Conservation (phyloP, 2,329 filamentous ascomycete genomes). For the Nannizziopsis barbatae region DNA sequence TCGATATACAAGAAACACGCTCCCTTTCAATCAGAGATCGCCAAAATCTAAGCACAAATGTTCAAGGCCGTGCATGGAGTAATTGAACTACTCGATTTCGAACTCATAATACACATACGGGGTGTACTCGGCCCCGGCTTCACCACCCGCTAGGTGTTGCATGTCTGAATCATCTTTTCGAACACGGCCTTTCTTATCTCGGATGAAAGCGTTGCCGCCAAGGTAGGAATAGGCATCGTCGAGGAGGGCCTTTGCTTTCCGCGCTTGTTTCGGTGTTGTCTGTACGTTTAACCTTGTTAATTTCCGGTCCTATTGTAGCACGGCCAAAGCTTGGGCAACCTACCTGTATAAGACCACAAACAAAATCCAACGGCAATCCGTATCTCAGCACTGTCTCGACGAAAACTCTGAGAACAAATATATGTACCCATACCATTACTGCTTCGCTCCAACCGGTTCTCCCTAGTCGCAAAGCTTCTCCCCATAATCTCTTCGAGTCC, state of each 20-base stretch:
- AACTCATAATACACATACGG: constrained; percentile 97
- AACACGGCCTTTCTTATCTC: constrained; percentile 86
- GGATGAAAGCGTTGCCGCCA: constrained; percentile 83
- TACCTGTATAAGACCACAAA: constrained; percentile 76
- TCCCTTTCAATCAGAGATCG: not conserved
- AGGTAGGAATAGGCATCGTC: constrained; percentile 83
- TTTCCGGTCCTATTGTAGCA: not conserved
- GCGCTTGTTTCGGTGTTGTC: constrained; percentile 70
- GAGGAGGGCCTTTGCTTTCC: constrained; percentile 67
- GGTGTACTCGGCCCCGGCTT: constrained; percentile 70
- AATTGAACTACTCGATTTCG: constrained; percentile 49
- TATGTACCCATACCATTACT: constrained; percentile 92
- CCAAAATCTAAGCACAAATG: not conserved
- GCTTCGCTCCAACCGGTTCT: constrained; percentile 92
- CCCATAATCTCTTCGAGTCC: constrained; percentile 86
- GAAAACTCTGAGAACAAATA: constrained; percentile 81
- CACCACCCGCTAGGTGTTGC: constrained; percentile 46
- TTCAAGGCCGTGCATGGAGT: not conserved
- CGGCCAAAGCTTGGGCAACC: constrained; percentile 21
- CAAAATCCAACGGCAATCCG: constrained; percentile 80
- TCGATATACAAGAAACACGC: not conserved
- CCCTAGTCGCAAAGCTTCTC: constrained; percentile 75
- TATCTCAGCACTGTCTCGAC: constrained; percentile 97
- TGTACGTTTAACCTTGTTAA: constrained; percentile 28
- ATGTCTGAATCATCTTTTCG: constrained; percentile 90